phyloP scores from a whole-genome alignment of 345 rosid species.

The Durio zibethinus region DNA sequence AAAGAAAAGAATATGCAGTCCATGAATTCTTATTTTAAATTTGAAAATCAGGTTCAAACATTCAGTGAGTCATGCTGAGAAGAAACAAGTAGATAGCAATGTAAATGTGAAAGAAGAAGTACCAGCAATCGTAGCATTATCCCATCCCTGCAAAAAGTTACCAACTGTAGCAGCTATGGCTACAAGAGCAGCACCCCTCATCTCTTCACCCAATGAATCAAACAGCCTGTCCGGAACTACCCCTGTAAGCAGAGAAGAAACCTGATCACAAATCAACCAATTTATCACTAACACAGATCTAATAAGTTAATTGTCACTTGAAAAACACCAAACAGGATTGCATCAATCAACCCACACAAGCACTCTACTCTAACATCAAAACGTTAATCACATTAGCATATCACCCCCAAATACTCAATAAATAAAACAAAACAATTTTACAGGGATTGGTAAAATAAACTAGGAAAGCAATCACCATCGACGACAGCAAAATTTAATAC shows the following conservation, averaged over 20 bases:
- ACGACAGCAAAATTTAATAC: neutral
- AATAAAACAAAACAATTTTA: neutral
- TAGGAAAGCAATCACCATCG: neutral
- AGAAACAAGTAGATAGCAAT: neutral
- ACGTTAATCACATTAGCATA: neutral
- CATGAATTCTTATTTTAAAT: neutral
- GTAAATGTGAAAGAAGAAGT: constrained; percentile 10
- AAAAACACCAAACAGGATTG: neutral
- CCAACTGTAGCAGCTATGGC: constrained; percentile 92
- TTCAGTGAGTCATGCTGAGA: neutral
- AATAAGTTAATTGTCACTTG: neutral
- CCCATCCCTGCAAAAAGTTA: constrained; percentile 99
- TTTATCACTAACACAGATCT: constrained; percentile 1
- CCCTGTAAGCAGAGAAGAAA: constrained; percentile 27
- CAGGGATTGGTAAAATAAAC: neutral
- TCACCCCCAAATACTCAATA: neutral
- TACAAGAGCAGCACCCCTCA: constrained; percentile 82
- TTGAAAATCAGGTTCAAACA: neutral
- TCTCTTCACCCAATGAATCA: constrained; percentile 31
- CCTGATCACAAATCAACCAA: constrained; percentile 12
- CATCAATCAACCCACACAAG: neutral
- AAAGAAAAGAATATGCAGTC: neutral
- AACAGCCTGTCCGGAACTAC: constrained; percentile 15
- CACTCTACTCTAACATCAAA: neutral
- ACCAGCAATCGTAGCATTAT: constrained; percentile 99